Base-by-base conservation (phyloP, 1,284 basidiomycete species). In the Singerocomus rubriflavus region DNA sequence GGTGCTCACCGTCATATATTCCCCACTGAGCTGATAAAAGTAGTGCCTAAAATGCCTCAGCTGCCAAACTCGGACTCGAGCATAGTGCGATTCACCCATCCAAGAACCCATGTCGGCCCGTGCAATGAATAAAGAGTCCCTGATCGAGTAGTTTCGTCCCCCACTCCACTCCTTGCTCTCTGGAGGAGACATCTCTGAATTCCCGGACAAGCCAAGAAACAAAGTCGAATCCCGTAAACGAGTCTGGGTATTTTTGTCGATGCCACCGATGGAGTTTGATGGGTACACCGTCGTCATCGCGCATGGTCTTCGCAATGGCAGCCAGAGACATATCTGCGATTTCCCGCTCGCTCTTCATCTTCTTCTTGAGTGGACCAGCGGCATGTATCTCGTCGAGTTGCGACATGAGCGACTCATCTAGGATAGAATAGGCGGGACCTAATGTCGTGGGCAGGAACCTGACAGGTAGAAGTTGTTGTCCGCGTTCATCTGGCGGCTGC, bases 131-230 rank as follows among this genome's bases (percentile, higher is more conserved):
- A 60, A 96, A 86, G 37, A 95, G 68, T 0, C 91, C 92, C 61
- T 88, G 82, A 43, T 90, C 84, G 56, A 85, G 78, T 21, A 95
- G 66, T 57, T 78, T 85, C 34, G 77, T 71, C 4, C 90, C 93
- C 80, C 84, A 87, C 52, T 93, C 88, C n/a, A 79, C 72, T 0
- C 81, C 93, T 59, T 92, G 87, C 35, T 86, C 82, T 48, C 89
- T 74, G 5, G 84, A 87, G 5, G 85, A 84, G 3, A 95, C 81
- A 63, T 95, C 93, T 32, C 85, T 78, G 64, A 93, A 95, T 62
- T 92, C 90, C 35, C 87, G 79, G 27, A 89, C 82, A 16, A 95
- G 73, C 93, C 93, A 97, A 1, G 84, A 85, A 32, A 92, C 86
- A 57, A 96, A 84, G 45, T 93, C 89, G 52, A 83, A 84, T 0